Base-by-base conservation (phyloP, 345 rosid genomes). In the Nasturtium officinale region DNA sequence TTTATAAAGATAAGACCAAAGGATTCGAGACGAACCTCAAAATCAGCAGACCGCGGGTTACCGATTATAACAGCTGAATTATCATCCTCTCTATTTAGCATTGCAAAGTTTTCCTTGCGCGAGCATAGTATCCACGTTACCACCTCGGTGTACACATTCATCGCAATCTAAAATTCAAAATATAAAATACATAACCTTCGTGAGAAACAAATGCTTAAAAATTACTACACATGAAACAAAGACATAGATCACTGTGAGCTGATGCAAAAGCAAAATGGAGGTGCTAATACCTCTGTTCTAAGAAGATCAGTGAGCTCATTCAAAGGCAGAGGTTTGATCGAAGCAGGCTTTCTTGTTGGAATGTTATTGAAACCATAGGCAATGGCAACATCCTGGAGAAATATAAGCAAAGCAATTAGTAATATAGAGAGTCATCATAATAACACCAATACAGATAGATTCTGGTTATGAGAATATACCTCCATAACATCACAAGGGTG, bases 401-500 rank as follows among this genome's bases (percentile, higher is more conserved):
- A 79, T 29, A 55, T 29, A 74, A 37, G 54, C 18, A 18, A 38
- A 30, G 2, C 21, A 23, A 68, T 51, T 59, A 38, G 56, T 43
- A 32, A 8, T n/a, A 58, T 20, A 17, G 18, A 57, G 25, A 56
- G 26, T 56, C 57, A 65, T 28, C 13, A 26, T 3, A 62, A 52
- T 1, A 21, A 45, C 13, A 43, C 12, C 29, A 40, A 56, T 23
- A 16, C 18, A 50, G 11, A 72, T 37, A 23, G 55, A 18, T 57
- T 48, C 11, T 23, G 45, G 15, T 29, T 71, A 52, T 10, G 17
- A 52, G 47, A 42, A 62, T 29, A 51, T 51, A 92, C 98, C 93
- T 90, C 98, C 96, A 93, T 87, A 65, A 89, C 90, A 84, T 93
- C 98, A 82, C 97, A 90, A 26, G 91, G 85, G 72, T 92, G 98